Base-by-base conservation (phyloP, 306 rosid genomes). In the Mimosa pudica region DNA sequence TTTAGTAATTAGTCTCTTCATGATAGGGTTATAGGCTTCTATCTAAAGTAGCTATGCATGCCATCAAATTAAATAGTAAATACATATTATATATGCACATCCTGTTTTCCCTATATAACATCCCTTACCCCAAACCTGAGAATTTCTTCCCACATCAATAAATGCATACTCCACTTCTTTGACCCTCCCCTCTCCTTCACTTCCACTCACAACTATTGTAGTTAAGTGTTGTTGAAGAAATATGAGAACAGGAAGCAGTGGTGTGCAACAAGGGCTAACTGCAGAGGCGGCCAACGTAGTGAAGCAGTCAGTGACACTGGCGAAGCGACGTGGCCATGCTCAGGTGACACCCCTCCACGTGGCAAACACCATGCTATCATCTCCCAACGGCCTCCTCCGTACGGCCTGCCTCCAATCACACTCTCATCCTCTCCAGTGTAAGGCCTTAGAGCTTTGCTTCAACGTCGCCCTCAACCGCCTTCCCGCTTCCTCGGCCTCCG, bases 271-370 rank as follows among this genome's bases (percentile, higher is more conserved):
- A 76, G 94, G 97, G 20, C 87, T 96, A 17, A 91, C 98, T 0
- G 60, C 89, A 2, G 99, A 93, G 60, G 96, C 98, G 1, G 89
- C 93, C 8, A 84, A 83, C 81, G 76, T 89, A 74, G 93, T 96
- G 46, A 96, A 89, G 73, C 94, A 90, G 60, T 96, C 99, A 0
- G 84, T 93, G 45, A 68, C 87, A 41, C 90, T 93, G 0, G 98
- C 99, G 0, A 88, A 84, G 83, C 92, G 94, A 4, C 92, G 99
- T 0, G 99, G 99, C 61, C 99, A 96, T 73, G 98, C 96, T 13
- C 99, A 96, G 70, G 97, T 96, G 33, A 93, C 99, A 7, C 99
- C 99, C 2, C 99, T 96, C 36, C 99, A 96, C 70, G 99, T 96
- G 6, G 99, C 99, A 4, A 82, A 47, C 89, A 96, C 99, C 32